These are phyloP conservation scores for Dichomitus squalens DNA, from an alignment of 1,284 basidiomycete genomes.

Conservation along the genomic window DNA sequence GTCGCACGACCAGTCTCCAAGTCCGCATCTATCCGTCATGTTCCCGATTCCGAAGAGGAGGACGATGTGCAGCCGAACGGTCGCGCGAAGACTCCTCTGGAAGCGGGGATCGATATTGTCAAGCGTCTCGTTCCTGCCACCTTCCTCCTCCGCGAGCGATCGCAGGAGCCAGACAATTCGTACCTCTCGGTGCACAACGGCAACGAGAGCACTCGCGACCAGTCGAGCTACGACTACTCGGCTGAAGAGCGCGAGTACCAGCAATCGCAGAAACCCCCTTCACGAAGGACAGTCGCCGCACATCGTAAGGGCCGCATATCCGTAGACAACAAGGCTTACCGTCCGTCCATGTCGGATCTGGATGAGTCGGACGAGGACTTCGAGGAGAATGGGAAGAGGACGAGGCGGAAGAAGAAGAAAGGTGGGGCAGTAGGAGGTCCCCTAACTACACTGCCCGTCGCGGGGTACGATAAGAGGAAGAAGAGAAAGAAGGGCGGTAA, in stretches of 20 bases:
- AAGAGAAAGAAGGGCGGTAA: conserved; percentile 42
- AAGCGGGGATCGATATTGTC: conserved; percentile 55
- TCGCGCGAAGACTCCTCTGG: conserved; percentile 67
- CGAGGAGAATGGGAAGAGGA: conserved; percentile 53
- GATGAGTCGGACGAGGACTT: conserved; percentile 64
- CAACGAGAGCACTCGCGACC: conserved; percentile 40
- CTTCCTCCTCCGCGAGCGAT: conserved; percentile 62
- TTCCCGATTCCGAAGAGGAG: conserved; percentile 70
- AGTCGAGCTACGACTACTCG: conserved; percentile 76
- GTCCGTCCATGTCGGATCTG: conserved; percentile 60
- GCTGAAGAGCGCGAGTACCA: conserved; percentile 68
- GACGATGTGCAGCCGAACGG: conserved; percentile 34
- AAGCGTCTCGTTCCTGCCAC: conserved; percentile 53
- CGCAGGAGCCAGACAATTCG: conserved; percentile 47
- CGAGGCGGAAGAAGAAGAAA: conserved; percentile 52
- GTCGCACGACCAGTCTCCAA: conserved; percentile 45
- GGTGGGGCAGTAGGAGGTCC: conserved; percentile 57
- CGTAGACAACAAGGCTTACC: conserved; percentile 77
- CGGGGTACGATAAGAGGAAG: conserved; percentile 57
- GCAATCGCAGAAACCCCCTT: conserved; percentile 36
- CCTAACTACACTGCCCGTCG: conserved; percentile 65
- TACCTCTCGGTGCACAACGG: conserved; percentile 30
- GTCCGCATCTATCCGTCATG: conserved; percentile 47
- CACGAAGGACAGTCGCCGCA: conserved; percentile 32
- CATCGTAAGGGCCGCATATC: conserved; percentile 66